phyloP scores from a whole-genome alignment of 1,284 basidiomycete species.

The Leccinum glutinopallens region DNA sequence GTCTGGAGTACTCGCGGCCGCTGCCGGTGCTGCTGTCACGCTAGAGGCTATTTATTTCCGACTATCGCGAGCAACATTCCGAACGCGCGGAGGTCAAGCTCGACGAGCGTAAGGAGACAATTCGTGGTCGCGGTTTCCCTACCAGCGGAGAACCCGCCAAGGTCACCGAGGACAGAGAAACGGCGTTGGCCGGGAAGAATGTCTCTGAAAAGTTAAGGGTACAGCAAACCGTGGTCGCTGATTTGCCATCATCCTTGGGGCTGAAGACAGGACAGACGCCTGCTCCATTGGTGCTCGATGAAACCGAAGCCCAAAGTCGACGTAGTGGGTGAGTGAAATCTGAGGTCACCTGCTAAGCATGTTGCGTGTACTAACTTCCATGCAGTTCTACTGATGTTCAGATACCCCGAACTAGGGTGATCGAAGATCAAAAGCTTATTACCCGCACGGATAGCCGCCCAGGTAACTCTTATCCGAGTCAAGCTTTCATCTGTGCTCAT shows the following conservation, averaged over 20 bases:
- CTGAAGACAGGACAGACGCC: not conserved
- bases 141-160: not conserved
- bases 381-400: slow-evolving; percentile 3
- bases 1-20: slow-evolving; percentile 17
- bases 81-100: not conserved
- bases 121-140: not conserved
- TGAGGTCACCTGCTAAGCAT: not conserved
- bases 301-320: not conserved
- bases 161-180: not conserved
- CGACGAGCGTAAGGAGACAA: not conserved
- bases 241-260: not conserved
- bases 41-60: slow-evolving; percentile 14
- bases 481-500: slow-evolving; percentile 4
- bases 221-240: not conserved
- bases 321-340: slow-evolving; percentile 4
- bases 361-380: not conserved
- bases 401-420: not conserved
- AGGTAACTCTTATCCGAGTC: not conserved
- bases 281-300: not conserved
- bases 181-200: not conserved
- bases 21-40: slow-evolving; percentile 14
- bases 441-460: not conserved
- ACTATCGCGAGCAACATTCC: slow-evolving; percentile 10
- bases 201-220: not conserved
- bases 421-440: not conserved